These are phyloP conservation scores for Leccinum uliginosum DNA, from an alignment of 768 basidiomycete genomes.

Conservation along the genomic window DNA sequence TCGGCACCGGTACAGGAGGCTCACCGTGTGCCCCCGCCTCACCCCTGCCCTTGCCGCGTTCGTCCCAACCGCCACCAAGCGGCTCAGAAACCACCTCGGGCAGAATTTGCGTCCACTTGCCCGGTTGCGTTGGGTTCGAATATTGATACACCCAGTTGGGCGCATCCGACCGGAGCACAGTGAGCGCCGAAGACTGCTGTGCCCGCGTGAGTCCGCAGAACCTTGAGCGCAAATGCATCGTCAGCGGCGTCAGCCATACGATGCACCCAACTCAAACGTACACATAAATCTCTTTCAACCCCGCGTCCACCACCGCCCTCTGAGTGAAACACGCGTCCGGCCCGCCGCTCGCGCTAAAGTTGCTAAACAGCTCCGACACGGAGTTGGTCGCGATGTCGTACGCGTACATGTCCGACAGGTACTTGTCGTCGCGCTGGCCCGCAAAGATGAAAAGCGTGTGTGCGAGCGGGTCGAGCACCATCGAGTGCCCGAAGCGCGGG, in stretches of 20 bases:
- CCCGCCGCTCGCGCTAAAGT: slow-evolving; percentile 58
- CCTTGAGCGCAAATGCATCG: slow-evolving; percentile 27
- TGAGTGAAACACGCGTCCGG: slow-evolving; percentile 74
- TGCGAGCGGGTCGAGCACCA: slow-evolving; percentile 64
- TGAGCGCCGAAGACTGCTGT: slow-evolving; percentile 35
- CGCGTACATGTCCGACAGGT: slow-evolving; percentile 72
- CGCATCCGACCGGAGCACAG: slow-evolving; percentile 42
- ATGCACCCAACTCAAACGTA: slow-evolving; percentile 21
- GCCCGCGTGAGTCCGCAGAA: slow-evolving; percentile 56
- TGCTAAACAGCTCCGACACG: slow-evolving; percentile 57
- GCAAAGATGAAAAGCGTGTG: slow-evolving; percentile 69
- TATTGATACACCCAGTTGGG: slow-evolving; percentile 72
- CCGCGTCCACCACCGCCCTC: slow-evolving; percentile 63
- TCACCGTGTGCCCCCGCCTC: slow-evolving; percentile 18
- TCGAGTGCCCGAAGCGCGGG: slow-evolving; percentile 72
- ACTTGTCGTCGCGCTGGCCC: slow-evolving; percentile 63
- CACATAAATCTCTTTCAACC: slow-evolving; percentile 69
- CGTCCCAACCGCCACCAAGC: neutral
- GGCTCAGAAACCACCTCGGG: slow-evolving; percentile 27
- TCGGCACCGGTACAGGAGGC: slow-evolving; percentile 43
- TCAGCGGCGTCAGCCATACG: neutral
- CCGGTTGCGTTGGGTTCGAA: slow-evolving; percentile 43
- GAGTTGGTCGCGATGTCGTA: slow-evolving; percentile 59
- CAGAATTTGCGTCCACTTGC: slow-evolving; percentile 61
- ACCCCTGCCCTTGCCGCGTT: neutral